Evolutionary conservation across 768 basidiomycete species (phyloP), one percentile per base, ranked within the genome.

Genomic region (Phanerochaete carnosa): DNA sequence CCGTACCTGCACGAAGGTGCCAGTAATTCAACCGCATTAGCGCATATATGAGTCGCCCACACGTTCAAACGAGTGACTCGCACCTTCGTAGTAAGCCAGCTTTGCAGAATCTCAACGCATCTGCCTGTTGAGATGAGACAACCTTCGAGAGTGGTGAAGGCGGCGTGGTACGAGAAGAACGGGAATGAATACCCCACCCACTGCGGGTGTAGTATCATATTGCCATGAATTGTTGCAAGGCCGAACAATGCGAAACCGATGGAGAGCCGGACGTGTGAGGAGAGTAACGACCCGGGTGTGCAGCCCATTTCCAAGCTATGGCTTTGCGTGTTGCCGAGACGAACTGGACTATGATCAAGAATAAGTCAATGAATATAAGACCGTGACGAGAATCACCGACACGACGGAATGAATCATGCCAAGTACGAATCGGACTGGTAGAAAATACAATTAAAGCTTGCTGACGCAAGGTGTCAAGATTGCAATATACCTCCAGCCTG

Each of bases 361-460:
- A n/a, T 26, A 22, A 4, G 45, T 43, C 52, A 37, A 28, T 13
- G 37, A 19, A 35, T 8, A 15, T 22, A 55, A 28, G 39, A 3
- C n/a, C n/a, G n/a, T n/a, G n/a, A n/a, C n/a, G 30, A 55, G 26
- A 25, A 12, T 22, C 15, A 46, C 64, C 8, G 49, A 67, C 64
- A 3, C 66, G 62, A 33, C 66, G 64, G 19, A 68, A 33, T 25
- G 46, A 59, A 54, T 68, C 65, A 47, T 68, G 67, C 61, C 64
- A 68, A 2, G 49, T 57, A 2, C 65, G 66, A n/a, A n/a, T n/a
- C n/a, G n/a, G n/a, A 7, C 66, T 68, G 46, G 2, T 12, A 35
- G 3, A 9, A 16, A 3, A 32, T 39, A 13, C 25, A 19, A 12
- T 37, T 15, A 25, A 7, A 4, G 19, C 1, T 4, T 16, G 11